A percentile compares a stretch with the other conserved stretches of the same genome.
phyloP scores from a whole-genome alignment of 2,329 filamentous ascomycete species.

The Fusarium cicatricum region DNA sequence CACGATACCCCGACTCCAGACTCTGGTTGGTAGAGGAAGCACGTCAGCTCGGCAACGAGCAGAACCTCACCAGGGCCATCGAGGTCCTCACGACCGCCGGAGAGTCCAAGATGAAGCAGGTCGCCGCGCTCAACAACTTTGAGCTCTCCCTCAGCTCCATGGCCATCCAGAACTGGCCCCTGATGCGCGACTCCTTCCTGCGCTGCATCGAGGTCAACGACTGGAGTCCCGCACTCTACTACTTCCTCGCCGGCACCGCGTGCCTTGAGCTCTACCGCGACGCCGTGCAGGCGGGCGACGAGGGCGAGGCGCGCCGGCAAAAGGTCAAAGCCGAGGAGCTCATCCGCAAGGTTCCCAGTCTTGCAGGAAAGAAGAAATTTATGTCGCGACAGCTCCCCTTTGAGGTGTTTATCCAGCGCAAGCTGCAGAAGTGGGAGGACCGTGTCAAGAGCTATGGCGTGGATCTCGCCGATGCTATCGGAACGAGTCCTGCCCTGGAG shows the following conservation, averaged over 20 bases:
- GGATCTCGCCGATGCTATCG: slow-evolving; percentile 80
- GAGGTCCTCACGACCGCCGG: slow-evolving; percentile 66
- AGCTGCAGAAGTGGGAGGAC: slow-evolving; percentile 87
- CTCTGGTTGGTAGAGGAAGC: slow-evolving; percentile 93
- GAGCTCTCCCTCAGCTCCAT: slow-evolving; percentile 82
- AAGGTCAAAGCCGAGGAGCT: slow-evolving; percentile 73
- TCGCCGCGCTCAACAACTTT: slow-evolving; percentile 85
- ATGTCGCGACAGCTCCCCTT: slow-evolving; percentile 91
- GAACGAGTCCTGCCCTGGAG: slow-evolving; percentile 82
- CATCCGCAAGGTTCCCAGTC: slow-evolving; percentile 73
- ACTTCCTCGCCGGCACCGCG: slow-evolving; percentile 82
- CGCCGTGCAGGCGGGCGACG: slow-evolving; percentile 48
- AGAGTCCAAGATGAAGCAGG: slow-evolving; percentile 82
- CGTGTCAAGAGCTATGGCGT: slow-evolving; percentile 72
- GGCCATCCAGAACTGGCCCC: slow-evolving; percentile 79
- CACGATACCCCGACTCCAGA: slow-evolving; percentile 79
- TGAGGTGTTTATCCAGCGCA: slow-evolving; percentile 84
- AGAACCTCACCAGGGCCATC: slow-evolving; percentile 72
- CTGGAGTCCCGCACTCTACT: slow-evolving; percentile 91
- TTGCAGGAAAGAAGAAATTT: slow-evolving; percentile 86
- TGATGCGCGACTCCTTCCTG: slow-evolving; percentile 78
- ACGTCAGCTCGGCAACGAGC: slow-evolving; percentile 73
- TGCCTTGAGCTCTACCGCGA: slow-evolving; percentile 85
- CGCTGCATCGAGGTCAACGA: slow-evolving; percentile 81
- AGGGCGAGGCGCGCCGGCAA: slow-evolving; percentile 60